These are phyloP conservation scores for Suillus weaverae DNA, from an alignment of 768 basidiomycete species.

Conservation along the genomic window DNA sequence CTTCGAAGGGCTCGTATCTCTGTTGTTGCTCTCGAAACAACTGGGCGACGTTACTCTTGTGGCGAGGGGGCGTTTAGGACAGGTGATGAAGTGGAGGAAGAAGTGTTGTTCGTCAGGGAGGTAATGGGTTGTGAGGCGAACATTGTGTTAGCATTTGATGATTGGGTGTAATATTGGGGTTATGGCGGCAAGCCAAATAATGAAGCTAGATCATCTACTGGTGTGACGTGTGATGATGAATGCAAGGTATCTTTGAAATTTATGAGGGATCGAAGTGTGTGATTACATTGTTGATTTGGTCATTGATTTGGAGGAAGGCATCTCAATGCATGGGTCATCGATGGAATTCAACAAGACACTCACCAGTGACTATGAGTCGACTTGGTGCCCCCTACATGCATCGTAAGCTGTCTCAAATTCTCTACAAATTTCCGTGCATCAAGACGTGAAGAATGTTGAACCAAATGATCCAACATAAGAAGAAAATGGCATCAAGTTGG, in stretches of 20 bases:
- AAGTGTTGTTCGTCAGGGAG: conserved; percentile 29
- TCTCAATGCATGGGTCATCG: too few species aligned
- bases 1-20: too few species aligned
- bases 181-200: conserved; percentile 45
- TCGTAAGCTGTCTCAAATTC: too few species aligned
- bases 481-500: too few species aligned
- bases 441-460: too few species aligned
- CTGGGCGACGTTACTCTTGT: too few species aligned
- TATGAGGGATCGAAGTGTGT: conserved; percentile 88
- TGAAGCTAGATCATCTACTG: conserved; percentile 59
- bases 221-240: conserved; percentile 19
- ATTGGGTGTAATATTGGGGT: neutral
- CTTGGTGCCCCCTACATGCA: too few species aligned
- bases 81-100: conserved; percentile 25
- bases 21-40: too few species aligned
- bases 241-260: conserved; percentile 65
- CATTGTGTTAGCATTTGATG: conserved; percentile 2
- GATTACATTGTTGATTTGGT: conserved; percentile 93
- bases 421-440: too few species aligned
- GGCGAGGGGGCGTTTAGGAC: conserved; percentile 13
- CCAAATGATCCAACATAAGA: too few species aligned
- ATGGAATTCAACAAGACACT: too few species aligned
- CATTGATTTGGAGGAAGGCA: conserved; percentile 93
- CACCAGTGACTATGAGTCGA: too few species aligned
- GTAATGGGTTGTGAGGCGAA: conserved; percentile 17